Evolutionary conservation across 1,284 basidiomycete genomes (phyloP).

Genomic region (Vanrija pseudolonga): DNA sequence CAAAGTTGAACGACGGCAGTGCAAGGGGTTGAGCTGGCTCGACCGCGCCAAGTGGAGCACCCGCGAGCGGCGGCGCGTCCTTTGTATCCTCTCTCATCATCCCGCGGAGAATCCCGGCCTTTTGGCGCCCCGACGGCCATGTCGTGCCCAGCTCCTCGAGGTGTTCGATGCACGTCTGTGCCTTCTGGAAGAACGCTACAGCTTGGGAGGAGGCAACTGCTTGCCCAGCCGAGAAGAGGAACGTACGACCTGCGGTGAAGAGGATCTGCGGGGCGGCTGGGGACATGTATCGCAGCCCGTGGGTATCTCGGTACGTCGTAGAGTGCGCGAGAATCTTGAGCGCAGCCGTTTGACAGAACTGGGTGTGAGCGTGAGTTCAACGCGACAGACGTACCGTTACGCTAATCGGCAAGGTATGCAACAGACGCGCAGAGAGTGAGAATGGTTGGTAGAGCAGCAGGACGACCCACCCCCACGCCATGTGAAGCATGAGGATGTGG

Average conservation of each 20-base stretch:
- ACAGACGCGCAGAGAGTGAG: background rate
- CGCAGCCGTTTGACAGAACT: slow-evolving; percentile 61
- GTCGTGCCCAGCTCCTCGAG: slow-evolving; percentile 8
- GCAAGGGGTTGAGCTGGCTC: no score
- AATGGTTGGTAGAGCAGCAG: slow-evolving; percentile 65
- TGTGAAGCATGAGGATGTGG: slow-evolving; percentile 62
- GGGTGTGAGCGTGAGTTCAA: slow-evolving; percentile 45
- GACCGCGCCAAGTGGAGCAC: no score
- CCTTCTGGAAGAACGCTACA: slow-evolving; percentile 2
- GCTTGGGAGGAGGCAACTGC: slow-evolving; percentile 1
- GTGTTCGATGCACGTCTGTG: slow-evolving; percentile 3
- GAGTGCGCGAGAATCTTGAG: slow-evolving; percentile 62
- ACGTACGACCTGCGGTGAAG: slow-evolving; percentile 61
- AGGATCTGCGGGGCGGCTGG: slow-evolving; percentile 62
- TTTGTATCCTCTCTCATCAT: slow-evolving; percentile 3
- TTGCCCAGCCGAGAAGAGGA: slow-evolving; percentile 12
- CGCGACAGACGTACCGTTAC: no score
- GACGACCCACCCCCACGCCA: slow-evolving; percentile 62
- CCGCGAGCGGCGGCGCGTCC: no score
- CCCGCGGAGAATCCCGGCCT: slow-evolving; percentile 8
- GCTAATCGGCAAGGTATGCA: no score
- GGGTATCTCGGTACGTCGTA: slow-evolving; percentile 57
- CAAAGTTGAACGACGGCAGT: no score
- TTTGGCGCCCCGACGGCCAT: slow-evolving; percentile 8
- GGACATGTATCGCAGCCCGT: slow-evolving; percentile 60